These are phyloP conservation scores for Panicum hallii DNA, from an alignment of 202 grass and related monocot genomes.

Conservation along the genomic window DNA sequence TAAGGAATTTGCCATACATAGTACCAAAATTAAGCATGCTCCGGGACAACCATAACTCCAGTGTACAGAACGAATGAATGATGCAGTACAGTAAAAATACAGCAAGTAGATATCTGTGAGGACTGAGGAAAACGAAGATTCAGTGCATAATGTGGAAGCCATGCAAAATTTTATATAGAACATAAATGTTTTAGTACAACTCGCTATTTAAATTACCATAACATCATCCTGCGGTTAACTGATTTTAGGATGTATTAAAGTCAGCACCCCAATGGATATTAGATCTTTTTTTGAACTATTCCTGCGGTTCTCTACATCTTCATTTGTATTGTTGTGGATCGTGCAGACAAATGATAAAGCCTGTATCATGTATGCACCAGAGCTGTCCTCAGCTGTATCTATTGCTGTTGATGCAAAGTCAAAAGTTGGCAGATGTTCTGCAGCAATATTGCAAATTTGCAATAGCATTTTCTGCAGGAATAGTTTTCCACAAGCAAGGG, in stretches of 20 bases:
- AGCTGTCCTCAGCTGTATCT: slow-evolving; percentile 14
- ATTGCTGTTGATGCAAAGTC: slow-evolving; percentile 7
- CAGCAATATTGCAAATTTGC: background rate
- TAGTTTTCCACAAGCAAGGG: slow-evolving; percentile 1
- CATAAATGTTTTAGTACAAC: background rate
- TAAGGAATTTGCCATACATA: background rate
- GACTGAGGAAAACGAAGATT: background rate
- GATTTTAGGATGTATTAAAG: background rate
- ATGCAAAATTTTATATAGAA: background rate
- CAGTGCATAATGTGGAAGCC: slow-evolving; percentile 14
- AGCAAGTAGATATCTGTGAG: background rate
- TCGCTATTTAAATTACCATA: background rate
- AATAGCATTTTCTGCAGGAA: slow-evolving; percentile 30
- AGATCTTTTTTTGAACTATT: background rate
- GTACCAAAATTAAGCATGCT: slow-evolving; percentile 43
- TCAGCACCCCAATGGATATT: background rate
- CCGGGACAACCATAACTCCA: slow-evolving; percentile 21
- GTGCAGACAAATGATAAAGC: background rate
- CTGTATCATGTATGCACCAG: background rate
- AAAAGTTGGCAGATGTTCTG: slow-evolving; percentile 14
- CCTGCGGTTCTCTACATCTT: background rate
- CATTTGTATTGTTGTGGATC: background rate
- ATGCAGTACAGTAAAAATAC: slow-evolving; percentile 5
- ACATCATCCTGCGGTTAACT: background rate
- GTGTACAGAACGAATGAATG: slow-evolving; percentile 24